Conservation (phyloP, 192 early-diverging fungal genomes). For the Coemansia sp. region DNA sequence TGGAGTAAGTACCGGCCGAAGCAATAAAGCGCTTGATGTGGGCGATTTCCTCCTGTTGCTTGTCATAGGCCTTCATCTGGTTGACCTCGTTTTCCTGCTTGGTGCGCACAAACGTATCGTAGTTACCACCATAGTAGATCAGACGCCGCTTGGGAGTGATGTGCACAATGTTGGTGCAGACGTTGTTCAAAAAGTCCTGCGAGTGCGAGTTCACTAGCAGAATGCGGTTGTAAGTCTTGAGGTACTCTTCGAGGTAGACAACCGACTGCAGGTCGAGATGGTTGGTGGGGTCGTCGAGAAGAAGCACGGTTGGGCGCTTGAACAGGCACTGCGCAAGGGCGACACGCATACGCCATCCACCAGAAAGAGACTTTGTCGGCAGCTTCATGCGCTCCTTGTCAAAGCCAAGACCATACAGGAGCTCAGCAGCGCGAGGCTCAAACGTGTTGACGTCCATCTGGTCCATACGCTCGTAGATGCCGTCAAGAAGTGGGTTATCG, state of each 20-base stretch:
- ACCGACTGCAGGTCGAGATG: constrained; percentile 91
- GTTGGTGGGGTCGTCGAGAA: constrained; percentile 94
- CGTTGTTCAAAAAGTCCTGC: constrained; percentile 92
- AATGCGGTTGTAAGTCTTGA: constrained; percentile 79
- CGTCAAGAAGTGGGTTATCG: constrained; percentile 87
- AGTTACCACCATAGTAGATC: constrained; percentile 96
- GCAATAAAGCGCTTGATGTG: constrained; percentile 99
- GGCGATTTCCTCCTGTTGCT: constrained; percentile 98
- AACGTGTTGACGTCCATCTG: constrained; percentile 91
- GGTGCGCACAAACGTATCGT: constrained; percentile 94
- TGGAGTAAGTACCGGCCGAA: constrained; percentile 98
- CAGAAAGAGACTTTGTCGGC: constrained; percentile 95
- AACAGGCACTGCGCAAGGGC: constrained; percentile 95
- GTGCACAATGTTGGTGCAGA: constrained; percentile 96
- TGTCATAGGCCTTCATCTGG: constrained; percentile 99
- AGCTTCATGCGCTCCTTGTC: constrained; percentile 82
- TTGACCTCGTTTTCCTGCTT: constrained; percentile 94
- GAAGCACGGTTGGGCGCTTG: constrained; percentile 85
- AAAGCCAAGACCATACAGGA: constrained; percentile 96
- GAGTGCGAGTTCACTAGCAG: constrained; percentile 91
- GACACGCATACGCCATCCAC: constrained; percentile 99
- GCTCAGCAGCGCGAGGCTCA: constrained; percentile 85
- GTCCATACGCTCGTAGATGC: constrained; percentile 97
- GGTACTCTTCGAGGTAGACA: constrained; percentile 83
- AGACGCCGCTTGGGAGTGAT: constrained; percentile 89